Conservation (phyloP, 495 filamentous ascomycete genomes). For the Penicillium subrubescens region DNA sequence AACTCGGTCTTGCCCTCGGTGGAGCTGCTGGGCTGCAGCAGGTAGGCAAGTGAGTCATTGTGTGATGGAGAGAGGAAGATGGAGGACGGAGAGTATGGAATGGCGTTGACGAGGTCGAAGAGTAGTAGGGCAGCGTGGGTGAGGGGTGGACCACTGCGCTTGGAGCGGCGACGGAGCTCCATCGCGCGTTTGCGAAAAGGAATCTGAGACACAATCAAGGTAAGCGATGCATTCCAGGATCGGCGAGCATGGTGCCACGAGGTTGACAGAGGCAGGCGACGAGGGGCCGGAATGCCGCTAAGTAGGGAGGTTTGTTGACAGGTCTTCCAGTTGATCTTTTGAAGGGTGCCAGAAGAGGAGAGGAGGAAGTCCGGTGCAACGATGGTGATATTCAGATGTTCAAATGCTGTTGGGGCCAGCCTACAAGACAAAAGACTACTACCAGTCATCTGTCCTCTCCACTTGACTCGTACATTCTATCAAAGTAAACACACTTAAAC, state of each 20-base stretch:
- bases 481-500: background rate
- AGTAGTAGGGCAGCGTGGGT: conserved; percentile 25
- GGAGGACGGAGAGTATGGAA: conserved; percentile 76
- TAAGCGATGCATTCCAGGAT: conserved; percentile 33
- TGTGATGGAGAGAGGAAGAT: conserved; percentile 59
- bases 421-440: background rate
- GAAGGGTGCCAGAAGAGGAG: background rate
- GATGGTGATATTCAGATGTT: background rate
- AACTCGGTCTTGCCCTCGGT: conserved; percentile 48
- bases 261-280: conserved; percentile 15
- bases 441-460: background rate
- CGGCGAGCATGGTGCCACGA: conserved; percentile 34
- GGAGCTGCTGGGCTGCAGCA: conserved; percentile 56
- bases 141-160: conserved; percentile 17
- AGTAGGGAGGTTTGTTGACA: background rate
- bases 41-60: conserved; percentile 55
- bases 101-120: conserved; percentile 30
- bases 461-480: background rate
- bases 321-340: background rate
- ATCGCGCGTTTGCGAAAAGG: conserved; percentile 21
- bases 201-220: conserved; percentile 33
- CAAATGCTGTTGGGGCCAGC: background rate
- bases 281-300: background rate
- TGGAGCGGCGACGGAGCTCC: conserved; percentile 24
- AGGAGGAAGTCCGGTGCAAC: background rate